Base-by-base conservation (phyloP, 306 rosid genomes). In the Trifolium subterraneum region DNA sequence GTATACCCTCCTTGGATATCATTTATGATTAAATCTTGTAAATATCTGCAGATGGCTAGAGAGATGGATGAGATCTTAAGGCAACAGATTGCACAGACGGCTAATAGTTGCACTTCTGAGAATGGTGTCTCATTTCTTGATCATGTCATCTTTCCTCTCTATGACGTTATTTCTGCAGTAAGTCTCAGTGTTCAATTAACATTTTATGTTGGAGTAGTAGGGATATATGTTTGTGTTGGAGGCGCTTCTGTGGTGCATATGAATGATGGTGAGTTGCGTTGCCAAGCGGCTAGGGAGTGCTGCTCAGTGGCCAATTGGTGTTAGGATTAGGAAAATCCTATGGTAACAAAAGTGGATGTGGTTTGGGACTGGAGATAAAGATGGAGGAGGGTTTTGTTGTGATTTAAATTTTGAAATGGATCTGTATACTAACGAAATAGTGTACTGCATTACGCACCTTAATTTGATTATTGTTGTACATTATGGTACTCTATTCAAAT, bases 51-150 rank as follows among this genome's bases (percentile, higher is more conserved):
- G 98, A 94, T 91, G 94, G 96, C 81, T 18, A 85, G 98, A 75
- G 98, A 94, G 87, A 86, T 94, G 92, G 97, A 90, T 80, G 98
- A 87, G 80, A 86, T 88, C 52, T 68, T 88, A 58, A 87, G 93
- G 64, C 96, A 86, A 82, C 85, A 80, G 86, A 74, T 58, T 86
- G 85, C 90, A 6, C 88, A 90, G 84, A 96, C 90, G 61, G 98
- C 98, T 56, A 84, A 84, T 52, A 94, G 98, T 84, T 94, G 98
- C 85, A 78, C 6, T 10, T 80, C 90, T 74, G 82, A 70, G 47
- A 77, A 80, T 75, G 89, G 86, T 64, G 94, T 88, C 78, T 91
- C 97, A 23, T 94, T 94, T 79, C 96, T 94, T 67, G 94, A 91
- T 81, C 67, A 86, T 50, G 97, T 94, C 71, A 88, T 94, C 64